These are phyloP conservation scores for Malassezia dermatis DNA, from an alignment of 1,284 basidiomycete species.

Conservation along the genomic window DNA sequence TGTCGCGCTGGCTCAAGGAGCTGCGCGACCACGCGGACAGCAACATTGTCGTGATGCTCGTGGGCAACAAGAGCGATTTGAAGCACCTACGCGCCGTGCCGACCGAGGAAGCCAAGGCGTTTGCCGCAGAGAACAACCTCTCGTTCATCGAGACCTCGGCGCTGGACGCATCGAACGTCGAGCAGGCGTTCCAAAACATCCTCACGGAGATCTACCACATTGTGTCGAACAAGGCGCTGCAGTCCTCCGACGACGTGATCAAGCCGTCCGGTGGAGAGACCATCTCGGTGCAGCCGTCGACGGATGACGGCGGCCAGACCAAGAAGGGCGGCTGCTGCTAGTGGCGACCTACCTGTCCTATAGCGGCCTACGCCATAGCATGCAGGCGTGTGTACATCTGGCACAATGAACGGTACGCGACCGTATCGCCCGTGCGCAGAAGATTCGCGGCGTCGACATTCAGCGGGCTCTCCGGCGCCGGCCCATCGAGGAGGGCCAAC, in stretches of 20 bases:
- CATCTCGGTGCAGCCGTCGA: constrained; percentile 46
- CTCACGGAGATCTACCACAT: constrained; percentile 56
- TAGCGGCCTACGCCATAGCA: neutral
- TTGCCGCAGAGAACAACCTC: constrained; percentile 64
- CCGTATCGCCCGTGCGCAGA: constrained; percentile 21
- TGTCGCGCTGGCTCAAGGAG: constrained; percentile 96
- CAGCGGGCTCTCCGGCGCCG: constrained; percentile 45
- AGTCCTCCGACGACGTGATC: constrained; percentile 47
- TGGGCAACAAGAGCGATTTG: constrained; percentile 80
- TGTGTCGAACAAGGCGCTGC: constrained; percentile 47
- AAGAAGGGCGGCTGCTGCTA: constrained; percentile 48
- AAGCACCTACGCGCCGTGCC: constrained; percentile 91
- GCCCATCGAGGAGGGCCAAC: constrained; percentile 38
- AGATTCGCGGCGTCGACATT: constrained; percentile 47
- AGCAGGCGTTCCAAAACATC: constrained; percentile 84
- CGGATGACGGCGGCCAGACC: constrained; percentile 42
- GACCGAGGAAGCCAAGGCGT: constrained; percentile 58
- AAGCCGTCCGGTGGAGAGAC: constrained; percentile 47
- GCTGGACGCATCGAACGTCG: constrained; percentile 96
- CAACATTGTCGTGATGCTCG: constrained; percentile 53
- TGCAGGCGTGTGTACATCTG: constrained; percentile 26
- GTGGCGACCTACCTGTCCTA: neutral
- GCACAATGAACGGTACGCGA: constrained; percentile 28
- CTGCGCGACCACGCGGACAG: constrained; percentile 57
- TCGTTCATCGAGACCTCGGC: constrained; percentile 94